These are phyloP conservation scores for Pleurotus pulmonarius DNA, from an alignment of 768 basidiomycete species.

Conservation along the genomic window DNA sequence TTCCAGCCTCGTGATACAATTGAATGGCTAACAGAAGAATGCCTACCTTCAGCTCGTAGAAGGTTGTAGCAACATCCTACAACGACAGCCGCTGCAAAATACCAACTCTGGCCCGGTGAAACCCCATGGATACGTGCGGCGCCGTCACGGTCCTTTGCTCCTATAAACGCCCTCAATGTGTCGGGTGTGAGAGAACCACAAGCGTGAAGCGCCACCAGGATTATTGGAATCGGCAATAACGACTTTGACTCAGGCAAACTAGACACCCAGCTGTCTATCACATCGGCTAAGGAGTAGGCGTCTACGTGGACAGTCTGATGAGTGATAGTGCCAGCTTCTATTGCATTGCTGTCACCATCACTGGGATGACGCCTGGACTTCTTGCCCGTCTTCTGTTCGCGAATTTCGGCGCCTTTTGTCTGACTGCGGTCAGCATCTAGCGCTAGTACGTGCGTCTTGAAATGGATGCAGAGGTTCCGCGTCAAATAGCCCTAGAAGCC, in stretches of 20 bases:
- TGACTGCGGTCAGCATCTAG: conserved; percentile 61
- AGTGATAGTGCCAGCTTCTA: conserved; percentile 33
- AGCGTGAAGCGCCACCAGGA: conserved; percentile 70
- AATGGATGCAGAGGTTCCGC: conserved; percentile 35
- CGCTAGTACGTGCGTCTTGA: conserved; percentile 51
- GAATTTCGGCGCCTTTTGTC: conserved; percentile 49
- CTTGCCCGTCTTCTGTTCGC: conserved; percentile 23
- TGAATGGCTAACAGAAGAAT: neutral
- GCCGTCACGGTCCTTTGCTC: conserved; percentile 13
- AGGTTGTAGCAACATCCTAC: conserved; percentile 84
- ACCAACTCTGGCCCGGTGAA: conserved; percentile 34
- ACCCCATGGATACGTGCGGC: neutral
- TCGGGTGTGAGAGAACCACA: conserved; percentile 74
- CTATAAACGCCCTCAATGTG: conserved; percentile 52
- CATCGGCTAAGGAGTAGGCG: conserved; percentile 37
- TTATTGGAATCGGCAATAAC: conserved; percentile 36
- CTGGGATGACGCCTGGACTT: neutral
- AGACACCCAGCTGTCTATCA: conserved; percentile 52
- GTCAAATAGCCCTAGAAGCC: conserved; percentile 57
- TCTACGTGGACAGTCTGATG: conserved; percentile 58
- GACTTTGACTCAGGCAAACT: conserved; percentile 8
- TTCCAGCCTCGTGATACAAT: neutral
- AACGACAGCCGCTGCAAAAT: conserved; percentile 47
- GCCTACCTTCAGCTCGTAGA: conserved; percentile 47
- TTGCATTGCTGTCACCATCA: conserved; percentile 5